Percentiles rank a stretch among this genome's conserved stretches.
phyloP scores from a whole-genome alignment of 202 grass and related monocot species.

The Eragrostis tef region DNA sequence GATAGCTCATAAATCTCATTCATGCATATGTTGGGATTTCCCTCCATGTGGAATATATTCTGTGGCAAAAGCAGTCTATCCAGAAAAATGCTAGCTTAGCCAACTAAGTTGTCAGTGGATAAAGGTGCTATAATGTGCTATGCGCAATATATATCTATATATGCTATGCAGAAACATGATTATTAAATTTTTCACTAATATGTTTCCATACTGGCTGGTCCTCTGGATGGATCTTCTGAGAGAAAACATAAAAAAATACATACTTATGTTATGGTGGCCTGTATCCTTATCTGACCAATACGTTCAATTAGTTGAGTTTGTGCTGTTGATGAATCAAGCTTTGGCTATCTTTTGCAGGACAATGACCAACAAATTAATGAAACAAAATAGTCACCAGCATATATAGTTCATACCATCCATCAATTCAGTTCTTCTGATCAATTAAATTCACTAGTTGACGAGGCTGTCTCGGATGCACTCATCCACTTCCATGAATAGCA shows the following conservation, averaged over 20 bases:
- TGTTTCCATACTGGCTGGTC: no score
- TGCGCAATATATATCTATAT: neutral
- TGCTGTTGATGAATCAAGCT: no score
- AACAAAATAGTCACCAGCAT: no score
- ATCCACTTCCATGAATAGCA: no score
- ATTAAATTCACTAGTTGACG: no score
- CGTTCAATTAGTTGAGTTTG: neutral
- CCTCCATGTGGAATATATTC: constrained; percentile 54
- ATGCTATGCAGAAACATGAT: no score
- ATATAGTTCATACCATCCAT: no score
- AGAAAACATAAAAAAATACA: neutral
- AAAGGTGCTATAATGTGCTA: neutral
- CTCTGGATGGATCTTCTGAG: neutral
- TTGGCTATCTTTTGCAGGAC: no score
- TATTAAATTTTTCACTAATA: no score
- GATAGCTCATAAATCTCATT: constrained; percentile 18
- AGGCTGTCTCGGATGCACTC: no score
- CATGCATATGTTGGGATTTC: neutral
- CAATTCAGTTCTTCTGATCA: no score
- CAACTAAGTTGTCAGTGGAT: constrained; percentile 38
- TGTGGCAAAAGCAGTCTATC: neutral
- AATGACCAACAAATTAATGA: no score
- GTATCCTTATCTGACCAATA: neutral
- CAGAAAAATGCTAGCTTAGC: constrained; percentile 37
- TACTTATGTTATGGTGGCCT: neutral